Conservation (phyloP, 1,284 basidiomycete genomes). For the Cryptococcus sp. region DNA sequence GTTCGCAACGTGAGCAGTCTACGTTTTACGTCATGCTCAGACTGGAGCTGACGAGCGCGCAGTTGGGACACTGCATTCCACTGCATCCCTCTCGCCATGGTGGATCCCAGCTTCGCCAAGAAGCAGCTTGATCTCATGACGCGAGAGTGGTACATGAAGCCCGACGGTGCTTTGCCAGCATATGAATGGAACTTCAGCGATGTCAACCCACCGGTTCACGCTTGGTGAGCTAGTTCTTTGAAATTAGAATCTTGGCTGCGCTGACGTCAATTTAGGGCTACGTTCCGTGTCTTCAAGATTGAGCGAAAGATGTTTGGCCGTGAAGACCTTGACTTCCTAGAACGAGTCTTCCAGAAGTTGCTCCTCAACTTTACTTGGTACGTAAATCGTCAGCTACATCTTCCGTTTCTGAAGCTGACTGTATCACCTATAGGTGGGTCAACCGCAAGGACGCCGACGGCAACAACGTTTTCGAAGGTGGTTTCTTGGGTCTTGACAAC, state of each 20-base stretch:
- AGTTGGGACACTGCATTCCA: conserved; percentile 95
- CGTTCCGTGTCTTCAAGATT: conserved; percentile 96
- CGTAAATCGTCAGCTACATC: conserved; percentile 20
- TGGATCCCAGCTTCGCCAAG: conserved; percentile 94
- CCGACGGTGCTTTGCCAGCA: conserved; percentile 94
- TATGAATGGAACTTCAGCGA: conserved; percentile 99
- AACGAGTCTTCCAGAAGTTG: conserved; percentile 97
- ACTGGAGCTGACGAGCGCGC: conserved; percentile 9
- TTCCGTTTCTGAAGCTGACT: conserved; percentile 4
- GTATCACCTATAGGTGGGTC: conserved; percentile 71
- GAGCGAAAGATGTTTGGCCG: conserved; percentile 90
- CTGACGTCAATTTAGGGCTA: conserved; percentile 56
- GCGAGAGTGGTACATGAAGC: conserved; percentile 97
- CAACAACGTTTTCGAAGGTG: conserved; percentile 96
- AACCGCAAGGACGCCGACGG: conserved; percentile 95
- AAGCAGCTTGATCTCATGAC: conserved; percentile 95
- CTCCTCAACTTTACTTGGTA: conserved; percentile 94
- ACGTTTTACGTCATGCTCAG: not conserved
- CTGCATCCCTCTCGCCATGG: conserved; percentile 92
- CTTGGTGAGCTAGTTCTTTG: conserved; percentile 61
- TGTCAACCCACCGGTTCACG: conserved; percentile 96
- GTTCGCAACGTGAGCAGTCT: conserved; percentile 65
- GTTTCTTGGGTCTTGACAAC: conserved; percentile 96
- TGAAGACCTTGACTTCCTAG: conserved; percentile 89
- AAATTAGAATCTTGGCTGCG: not conserved